Conservation (phyloP, 176 grass and related monocot species). For the Chloris gayana region DNA sequence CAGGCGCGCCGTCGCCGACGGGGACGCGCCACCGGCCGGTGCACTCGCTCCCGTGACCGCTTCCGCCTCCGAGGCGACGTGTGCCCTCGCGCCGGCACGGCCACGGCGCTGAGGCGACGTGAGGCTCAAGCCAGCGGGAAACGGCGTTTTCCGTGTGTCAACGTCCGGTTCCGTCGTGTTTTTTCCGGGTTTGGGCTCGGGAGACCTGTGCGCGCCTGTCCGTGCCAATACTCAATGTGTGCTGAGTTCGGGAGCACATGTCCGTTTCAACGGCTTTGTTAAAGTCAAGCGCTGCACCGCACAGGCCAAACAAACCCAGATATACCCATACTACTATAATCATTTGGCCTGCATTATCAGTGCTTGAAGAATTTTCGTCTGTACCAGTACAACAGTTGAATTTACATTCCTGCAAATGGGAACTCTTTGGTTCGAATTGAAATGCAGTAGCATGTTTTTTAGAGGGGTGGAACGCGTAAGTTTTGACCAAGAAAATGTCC, state of each 20-base stretch:
- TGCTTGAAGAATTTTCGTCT: background rate
- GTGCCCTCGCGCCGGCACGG: background rate
- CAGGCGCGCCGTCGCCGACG: slow-evolving; percentile 42
- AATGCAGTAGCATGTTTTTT: background rate
- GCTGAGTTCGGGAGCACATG: slow-evolving; percentile 29
- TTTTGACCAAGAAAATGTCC: slow-evolving; percentile 30
- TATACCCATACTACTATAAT: background rate
- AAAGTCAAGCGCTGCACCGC: slow-evolving; percentile 32
- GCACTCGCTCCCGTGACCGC: background rate
- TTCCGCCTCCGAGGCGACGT: slow-evolving; percentile 8
- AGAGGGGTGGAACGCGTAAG: background rate
- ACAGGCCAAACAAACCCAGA: background rate
- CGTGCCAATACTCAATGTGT: slow-evolving; percentile 1
- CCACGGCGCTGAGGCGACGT: background rate
- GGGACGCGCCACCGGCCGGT: slow-evolving; percentile 39
- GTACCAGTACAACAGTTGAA: background rate
- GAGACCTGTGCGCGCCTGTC: slow-evolving; percentile 22
- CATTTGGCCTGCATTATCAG: slow-evolving; percentile 13
- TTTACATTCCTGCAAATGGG: background rate
- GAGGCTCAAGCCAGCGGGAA: background rate
- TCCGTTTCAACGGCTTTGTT: slow-evolving; percentile 19
- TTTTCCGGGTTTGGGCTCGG: background rate
- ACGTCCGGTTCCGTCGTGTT: background rate
- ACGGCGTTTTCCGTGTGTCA: slow-evolving; percentile 7
- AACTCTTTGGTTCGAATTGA: background rate